Evolutionary conservation across 108 stramenopile genomes (phyloP).

Genomic region (Epithemia pelagica): DNA sequence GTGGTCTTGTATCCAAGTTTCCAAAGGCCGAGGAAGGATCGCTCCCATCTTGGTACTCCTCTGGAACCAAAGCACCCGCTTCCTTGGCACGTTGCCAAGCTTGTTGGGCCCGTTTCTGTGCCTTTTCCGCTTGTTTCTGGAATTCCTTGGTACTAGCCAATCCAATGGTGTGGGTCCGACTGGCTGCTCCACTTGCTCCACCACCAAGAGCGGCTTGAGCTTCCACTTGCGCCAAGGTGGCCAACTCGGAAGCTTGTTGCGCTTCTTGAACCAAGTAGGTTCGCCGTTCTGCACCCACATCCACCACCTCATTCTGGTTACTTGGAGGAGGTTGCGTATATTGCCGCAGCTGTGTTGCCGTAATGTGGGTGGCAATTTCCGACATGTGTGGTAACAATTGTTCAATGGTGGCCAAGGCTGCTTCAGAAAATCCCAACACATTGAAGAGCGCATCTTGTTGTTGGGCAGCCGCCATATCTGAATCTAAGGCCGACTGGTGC

Average conservation of each 20-base stretch:
- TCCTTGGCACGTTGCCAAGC: slow-evolving; percentile 56
- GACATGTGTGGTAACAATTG: slow-evolving; percentile 31
- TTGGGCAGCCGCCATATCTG: slow-evolving; percentile 9
- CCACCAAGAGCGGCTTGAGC: neutral
- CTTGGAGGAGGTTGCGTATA: no score
- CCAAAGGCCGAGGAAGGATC: slow-evolving; percentile 18
- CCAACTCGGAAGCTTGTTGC: slow-evolving; percentile 50
- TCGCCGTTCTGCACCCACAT: slow-evolving; percentile 34
- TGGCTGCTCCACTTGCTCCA: slow-evolving; percentile 1
- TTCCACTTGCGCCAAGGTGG: slow-evolving; percentile 50
- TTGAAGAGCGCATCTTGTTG: slow-evolving; percentile 61
- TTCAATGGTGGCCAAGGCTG: slow-evolving; percentile 40
- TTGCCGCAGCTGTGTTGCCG: slow-evolving; percentile 4
- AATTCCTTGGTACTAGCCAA: slow-evolving; percentile 44
- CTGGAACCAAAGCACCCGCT: slow-evolving; percentile 70
- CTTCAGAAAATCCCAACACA: slow-evolving; percentile 45
- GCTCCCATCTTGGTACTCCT: no score
- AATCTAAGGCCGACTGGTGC: neutral
- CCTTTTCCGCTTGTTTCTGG: slow-evolving; percentile 55
- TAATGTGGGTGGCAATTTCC: slow-evolving; percentile 25
- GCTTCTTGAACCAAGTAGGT: slow-evolving; percentile 48
- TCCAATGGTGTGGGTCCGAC: slow-evolving; percentile 55
- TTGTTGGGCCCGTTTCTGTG: slow-evolving; percentile 49
- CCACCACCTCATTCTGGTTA: slow-evolving; percentile 8
- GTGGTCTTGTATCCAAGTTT: slow-evolving; percentile 7